phyloP scores from a whole-genome alignment of 2,329 filamentous ascomycete species.

The Beauveria caledonica region DNA sequence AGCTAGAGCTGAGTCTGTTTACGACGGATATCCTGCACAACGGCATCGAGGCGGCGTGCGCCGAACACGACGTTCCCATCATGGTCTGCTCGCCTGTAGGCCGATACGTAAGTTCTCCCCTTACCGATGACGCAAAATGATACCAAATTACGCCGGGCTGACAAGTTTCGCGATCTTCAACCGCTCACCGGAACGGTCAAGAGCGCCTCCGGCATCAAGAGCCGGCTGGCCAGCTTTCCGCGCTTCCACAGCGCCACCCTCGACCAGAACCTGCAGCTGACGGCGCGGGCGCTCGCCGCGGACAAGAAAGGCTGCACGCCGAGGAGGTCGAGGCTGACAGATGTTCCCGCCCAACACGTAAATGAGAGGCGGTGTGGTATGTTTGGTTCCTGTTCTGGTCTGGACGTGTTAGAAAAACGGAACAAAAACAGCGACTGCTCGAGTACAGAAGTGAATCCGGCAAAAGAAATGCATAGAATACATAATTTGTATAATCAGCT shows the following conservation, averaged over 20 bases:
- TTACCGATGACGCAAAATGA: not conserved
- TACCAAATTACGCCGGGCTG: not conserved
- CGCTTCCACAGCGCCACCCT: conserved; percentile 55
- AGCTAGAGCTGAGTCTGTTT: conserved; percentile 47
- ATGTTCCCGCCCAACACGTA: conserved; percentile 28
- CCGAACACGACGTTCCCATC: conserved; percentile 58
- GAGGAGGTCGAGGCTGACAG: conserved; percentile 33
- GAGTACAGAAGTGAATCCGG: too few relatives aligned
- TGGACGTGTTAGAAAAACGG: not conserved
- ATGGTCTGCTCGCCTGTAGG: conserved; percentile 67
- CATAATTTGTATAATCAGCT: conserved; percentile 9
- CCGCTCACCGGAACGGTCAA: conserved; percentile 23
- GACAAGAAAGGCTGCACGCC: conserved; percentile 48
- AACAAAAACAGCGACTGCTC: too few relatives aligned
- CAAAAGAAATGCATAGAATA: not conserved
- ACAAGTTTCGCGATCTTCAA: conserved; percentile 11
- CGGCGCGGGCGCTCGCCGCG: conserved; percentile 48
- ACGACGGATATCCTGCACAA: conserved; percentile 40
- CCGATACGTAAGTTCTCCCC: conserved; percentile 33
- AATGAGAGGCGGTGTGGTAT: not conserved
- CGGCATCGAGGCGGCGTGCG: conserved; percentile 46
- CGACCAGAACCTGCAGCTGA: too few relatives aligned
- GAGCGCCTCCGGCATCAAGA: conserved; percentile 18
- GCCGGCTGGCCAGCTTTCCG: conserved; percentile 30
- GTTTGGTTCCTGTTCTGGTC: not conserved